Conservation (phyloP, 2,329 filamentous ascomycete genomes). For the Zalaria sp. region DNA sequence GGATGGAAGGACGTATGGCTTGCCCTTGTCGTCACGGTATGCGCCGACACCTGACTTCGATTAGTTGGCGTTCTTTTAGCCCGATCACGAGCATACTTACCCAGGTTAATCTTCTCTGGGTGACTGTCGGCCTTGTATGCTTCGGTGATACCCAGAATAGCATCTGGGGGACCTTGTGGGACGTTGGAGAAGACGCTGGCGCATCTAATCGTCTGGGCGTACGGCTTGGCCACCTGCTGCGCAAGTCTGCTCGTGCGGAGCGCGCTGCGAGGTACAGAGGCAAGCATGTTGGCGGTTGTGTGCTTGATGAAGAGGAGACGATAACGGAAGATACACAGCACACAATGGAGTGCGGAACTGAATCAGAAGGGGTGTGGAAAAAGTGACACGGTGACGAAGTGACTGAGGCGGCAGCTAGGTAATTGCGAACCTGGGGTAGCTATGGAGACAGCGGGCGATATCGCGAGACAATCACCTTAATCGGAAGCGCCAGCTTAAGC, state of each 20-base stretch:
- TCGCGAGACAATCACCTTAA: no score
- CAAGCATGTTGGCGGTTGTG: constrained; percentile 1
- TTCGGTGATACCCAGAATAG: constrained; percentile 86
- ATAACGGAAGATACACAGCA: no score
- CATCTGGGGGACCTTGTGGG: constrained; percentile 80
- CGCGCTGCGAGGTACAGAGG: constrained; percentile 20
- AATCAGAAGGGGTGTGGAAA: no score
- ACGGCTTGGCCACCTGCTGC: constrained; percentile 1
- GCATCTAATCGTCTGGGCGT: constrained; percentile 35
- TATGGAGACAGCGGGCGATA: no score
- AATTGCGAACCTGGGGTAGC: no score
- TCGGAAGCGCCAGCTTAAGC: no score
- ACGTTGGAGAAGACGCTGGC: constrained; percentile 83
- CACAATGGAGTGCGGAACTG: no score
- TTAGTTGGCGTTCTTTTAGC: background rate
- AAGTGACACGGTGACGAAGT: no score
- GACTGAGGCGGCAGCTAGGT: no score
- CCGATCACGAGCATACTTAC: constrained; percentile 29
- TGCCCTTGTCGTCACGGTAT: constrained; percentile 95
- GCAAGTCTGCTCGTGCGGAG: constrained; percentile 3
- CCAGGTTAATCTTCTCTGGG: constrained; percentile 94
- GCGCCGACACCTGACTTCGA: constrained; percentile 66
- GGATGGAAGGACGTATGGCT: constrained; percentile 93
- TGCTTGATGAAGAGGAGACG: no score
- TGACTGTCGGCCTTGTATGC: constrained; percentile 96